Evolutionary conservation across 345 rosid species (phyloP), one percentile per base, ranked within the genome.

Genomic region (Garcia nutans): DNA sequence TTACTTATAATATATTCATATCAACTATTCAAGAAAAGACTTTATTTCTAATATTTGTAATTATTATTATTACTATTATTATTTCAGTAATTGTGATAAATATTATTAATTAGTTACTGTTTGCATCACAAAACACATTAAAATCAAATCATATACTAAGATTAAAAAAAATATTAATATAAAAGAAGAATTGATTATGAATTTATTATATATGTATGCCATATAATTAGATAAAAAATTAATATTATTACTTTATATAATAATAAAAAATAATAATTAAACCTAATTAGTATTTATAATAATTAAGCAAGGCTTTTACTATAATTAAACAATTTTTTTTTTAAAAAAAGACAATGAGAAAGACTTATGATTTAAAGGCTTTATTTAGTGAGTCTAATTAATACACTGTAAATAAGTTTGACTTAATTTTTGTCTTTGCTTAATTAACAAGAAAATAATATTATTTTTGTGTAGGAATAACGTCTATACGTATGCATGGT

Each of bases 401-500:
- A 73, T 85, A 72, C 42, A 74, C 74, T 74, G 70, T 72, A 79
- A 73, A 78, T 66, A 37, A 74, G 79, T 73, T 81, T 84, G 83
- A 84, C 84, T 73, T 17, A 66, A 42, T 66, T 61, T 33, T 73
- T 75, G 17, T 71, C 68, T 59, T 85, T 72, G 84, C 89, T 84
- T 88, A 41, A 70, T 76, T 80, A 22, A 70, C 78, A 84, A 88
- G 78, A 76, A 81, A 65, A 33, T 10, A 57, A 42, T 20, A 61
- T 3, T 41, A 41, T 58, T 77, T 78, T 77, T 78, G 54, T 78
- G 68, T 66, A 76, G 60, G 82, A 67, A 56, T 55, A 82, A 73
- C 69, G 72, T 61, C 67, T 76, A 75, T 82, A 84, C 86, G 85
- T 82, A 80, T 28, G 85, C 83, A 82, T 84, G 79, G 45, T 78